Base-by-base conservation (phyloP, 176 grass and related monocot genomes). In the Neostapfia colusana region DNA sequence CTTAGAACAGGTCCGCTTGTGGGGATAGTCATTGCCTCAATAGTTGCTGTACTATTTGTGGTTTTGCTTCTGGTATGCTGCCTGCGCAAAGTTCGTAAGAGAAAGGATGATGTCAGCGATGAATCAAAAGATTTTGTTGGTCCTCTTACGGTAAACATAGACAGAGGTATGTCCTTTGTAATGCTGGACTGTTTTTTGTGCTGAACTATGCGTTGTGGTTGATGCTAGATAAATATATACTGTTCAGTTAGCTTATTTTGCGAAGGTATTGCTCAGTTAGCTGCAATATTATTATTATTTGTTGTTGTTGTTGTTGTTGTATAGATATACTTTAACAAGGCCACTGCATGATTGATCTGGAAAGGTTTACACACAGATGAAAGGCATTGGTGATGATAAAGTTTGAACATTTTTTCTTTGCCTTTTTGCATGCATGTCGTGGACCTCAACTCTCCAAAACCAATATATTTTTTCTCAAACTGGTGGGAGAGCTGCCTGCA, bases 11-110 rank as follows among this genome's bases (percentile, higher is more conserved):
- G 85, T 74, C 40, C 43, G 0, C 53, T 99, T 72, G 89, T 83
- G 66, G 92, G 89, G 54, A 90, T 95, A 80, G 48, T 88, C 60
- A 76, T 67, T 55, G 92, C 92, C 64, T 99, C 92, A 6, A 42
- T 82, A 65, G 63, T 90, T 75, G 92, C 72, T 76, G 85, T 51
- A 54, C 68, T 85, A 43, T 89, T 80, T 79, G 50, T 78, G 37
- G 28, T 87, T 79, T 57, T 94, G 76, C 73, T 88, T 67, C 63
- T 90, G 75, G 62, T 85, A 63, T 87, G 92, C 40, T 95, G 82
- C 81, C 49, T 92, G 20, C 24, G 16, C 72, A 80, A 67, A 64
- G 28, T 72, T 65, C 81, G 31, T 66, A 99, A 84, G 89, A 81
- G 68, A 77, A 90, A 85, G 75, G 82, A 95, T 83, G 78, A 81